Evolutionary conservation across 2,329 filamentous ascomycete genomes (phyloP).

Genomic region (Rhynchosporium secalis): DNA sequence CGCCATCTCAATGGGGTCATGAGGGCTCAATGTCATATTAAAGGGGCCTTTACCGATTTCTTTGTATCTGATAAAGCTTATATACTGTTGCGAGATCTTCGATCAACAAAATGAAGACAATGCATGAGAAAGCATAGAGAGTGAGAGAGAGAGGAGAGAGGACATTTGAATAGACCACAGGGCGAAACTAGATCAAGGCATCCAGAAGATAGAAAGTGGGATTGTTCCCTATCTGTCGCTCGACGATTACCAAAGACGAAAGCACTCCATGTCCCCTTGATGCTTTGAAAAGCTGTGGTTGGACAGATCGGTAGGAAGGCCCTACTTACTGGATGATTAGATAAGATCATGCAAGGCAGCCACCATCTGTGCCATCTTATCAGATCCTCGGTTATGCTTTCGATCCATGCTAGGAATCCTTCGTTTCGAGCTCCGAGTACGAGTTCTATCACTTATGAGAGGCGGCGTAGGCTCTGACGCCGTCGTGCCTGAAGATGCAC

Average conservation of each 20-base stretch:
- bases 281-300: background rate
- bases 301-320: background rate
- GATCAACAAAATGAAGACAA: no score
- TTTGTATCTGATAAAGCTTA: no score
- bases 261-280: background rate
- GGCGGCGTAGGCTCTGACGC: background rate
- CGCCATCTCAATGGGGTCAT: background rate
- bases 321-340: background rate
- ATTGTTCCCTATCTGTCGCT: background rate
- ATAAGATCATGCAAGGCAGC: background rate
- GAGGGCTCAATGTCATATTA: background rate
- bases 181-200: background rate
- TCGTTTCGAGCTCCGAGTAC: background rate
- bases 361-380: background rate
- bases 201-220: background rate
- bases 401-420: background rate
- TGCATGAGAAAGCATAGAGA: no score
- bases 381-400: background rate
- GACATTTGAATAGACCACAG: no score
- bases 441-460: background rate
- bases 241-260: background rate
- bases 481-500: no score
- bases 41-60: no score
- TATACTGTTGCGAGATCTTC: no score
- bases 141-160: no score